Evolutionary conservation across 2,329 filamentous ascomycete species (phyloP).

Genomic region (Verticillium isaacii): DNA sequence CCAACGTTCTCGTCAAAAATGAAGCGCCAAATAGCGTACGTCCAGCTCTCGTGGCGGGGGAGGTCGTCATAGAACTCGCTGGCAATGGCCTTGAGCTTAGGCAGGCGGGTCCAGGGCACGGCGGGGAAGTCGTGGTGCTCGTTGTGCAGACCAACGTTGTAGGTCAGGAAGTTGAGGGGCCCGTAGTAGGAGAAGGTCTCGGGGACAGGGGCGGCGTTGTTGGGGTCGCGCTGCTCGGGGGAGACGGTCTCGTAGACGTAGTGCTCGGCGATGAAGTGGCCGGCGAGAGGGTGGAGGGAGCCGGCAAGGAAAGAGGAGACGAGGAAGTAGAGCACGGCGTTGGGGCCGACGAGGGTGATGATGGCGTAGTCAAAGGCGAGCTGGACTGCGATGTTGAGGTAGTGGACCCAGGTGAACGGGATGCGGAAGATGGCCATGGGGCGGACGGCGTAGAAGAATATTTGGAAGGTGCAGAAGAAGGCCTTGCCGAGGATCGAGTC

Average conservation of each 20-base stretch:
- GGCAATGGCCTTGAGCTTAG: conserved; percentile 71
- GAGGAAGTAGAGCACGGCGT: conserved; percentile 76
- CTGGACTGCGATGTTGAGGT: conserved; percentile 75
- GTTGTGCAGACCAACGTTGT: conserved; percentile 97
- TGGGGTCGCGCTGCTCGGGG: conserved; percentile 49
- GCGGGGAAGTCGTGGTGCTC: conserved; percentile 99
- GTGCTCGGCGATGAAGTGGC: conserved; percentile 98
- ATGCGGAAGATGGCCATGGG: conserved; percentile 93
- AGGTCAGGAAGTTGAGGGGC: conserved; percentile 83
- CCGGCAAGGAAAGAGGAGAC: conserved; percentile 91
- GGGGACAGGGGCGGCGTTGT: conserved; percentile 64
- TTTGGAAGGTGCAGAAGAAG: conserved; percentile 99
- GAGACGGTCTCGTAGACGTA: conserved; percentile 70
- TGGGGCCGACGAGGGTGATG: conserved; percentile 53
- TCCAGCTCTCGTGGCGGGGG: conserved; percentile 86
- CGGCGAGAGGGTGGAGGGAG: conserved; percentile 87
- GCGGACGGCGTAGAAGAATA: conserved; percentile 95
- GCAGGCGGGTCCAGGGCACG: conserved; percentile 87
- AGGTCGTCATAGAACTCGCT: conserved; percentile 88
- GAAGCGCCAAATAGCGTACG: conserved; percentile 91
- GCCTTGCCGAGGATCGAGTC: conserved; percentile 94
- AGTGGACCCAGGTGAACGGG: conserved; percentile 80
- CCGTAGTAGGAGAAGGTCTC: conserved; percentile 99
- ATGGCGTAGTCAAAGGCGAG: conserved; percentile 71
- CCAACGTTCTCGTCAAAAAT: conserved; percentile 86